These are phyloP conservation scores for Xerophyta viscosa DNA, from an alignment of 106 monocot genomes.

Conservation along the genomic window DNA sequence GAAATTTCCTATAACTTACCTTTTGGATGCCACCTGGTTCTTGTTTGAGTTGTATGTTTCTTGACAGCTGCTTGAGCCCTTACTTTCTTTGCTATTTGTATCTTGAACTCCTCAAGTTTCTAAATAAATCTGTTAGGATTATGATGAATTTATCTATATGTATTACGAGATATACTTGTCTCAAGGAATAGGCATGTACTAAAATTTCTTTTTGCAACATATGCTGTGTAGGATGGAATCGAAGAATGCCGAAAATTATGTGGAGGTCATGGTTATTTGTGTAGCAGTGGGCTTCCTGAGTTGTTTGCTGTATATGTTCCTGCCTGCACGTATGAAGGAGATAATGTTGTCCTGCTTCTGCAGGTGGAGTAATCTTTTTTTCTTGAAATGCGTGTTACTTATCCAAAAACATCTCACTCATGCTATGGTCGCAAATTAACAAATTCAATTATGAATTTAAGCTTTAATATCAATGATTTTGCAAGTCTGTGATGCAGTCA, in stretches of 20 bases:
- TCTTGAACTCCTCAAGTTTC: no score
- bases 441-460: no score
- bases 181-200: not conserved
- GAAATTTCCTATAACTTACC: no score
- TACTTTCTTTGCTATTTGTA: no score
- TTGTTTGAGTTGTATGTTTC: no score
- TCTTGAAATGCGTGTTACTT: not conserved
- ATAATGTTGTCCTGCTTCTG: slow-evolving; percentile 79
- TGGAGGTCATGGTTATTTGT: slow-evolving; percentile 95
- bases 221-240: slow-evolving; percentile 92
- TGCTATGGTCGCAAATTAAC: not conserved
- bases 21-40: no score
- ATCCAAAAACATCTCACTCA: not conserved
- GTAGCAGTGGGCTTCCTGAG: slow-evolving; percentile 98
- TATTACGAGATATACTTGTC: no score
- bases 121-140: no score
- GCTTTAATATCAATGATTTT: no score
- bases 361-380: slow-evolving; percentile 43
- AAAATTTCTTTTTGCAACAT: not conserved
- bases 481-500: no score
- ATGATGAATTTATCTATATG: no score
- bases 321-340: slow-evolving; percentile 94
- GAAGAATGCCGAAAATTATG: slow-evolving; percentile 98
- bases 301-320: slow-evolving; percentile 96
- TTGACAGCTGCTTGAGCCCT: no score